phyloP scores from a whole-genome alignment of 2,329 filamentous ascomycete species.

The Macrophomina phaseolina region DNA sequence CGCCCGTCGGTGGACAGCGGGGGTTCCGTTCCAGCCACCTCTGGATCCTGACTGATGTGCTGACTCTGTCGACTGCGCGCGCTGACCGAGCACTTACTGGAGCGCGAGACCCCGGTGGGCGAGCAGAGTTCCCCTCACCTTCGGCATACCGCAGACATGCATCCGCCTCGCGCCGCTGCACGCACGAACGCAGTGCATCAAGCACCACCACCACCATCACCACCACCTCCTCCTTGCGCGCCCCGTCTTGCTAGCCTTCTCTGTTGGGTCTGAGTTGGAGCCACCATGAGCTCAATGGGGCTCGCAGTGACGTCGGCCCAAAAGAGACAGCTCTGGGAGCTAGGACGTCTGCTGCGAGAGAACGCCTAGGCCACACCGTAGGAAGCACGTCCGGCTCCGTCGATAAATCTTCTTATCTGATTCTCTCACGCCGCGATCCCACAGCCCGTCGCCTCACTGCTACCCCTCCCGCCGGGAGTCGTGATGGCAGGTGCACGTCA shows the following conservation, averaged over 20 bases:
- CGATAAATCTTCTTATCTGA: conserved; percentile 24
- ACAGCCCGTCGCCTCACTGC: not conserved
- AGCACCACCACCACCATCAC: no score
- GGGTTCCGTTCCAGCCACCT: conserved; percentile 14
- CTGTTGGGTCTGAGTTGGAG: not conserved
- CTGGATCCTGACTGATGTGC: not conserved
- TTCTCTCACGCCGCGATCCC: not conserved
- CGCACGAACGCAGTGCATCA: not conserved
- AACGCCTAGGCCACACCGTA: conserved; percentile 7
- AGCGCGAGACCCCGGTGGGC: conserved; percentile 9
- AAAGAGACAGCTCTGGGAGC: conserved; percentile 15
- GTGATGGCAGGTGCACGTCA: not conserved
- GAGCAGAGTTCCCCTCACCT: not conserved
- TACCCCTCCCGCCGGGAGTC: not conserved
- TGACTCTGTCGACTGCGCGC: conserved; percentile 8
- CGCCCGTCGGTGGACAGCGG: conserved; percentile 6
- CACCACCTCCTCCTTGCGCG: not conserved
- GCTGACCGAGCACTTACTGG: conserved; percentile 6
- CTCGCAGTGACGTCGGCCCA: conserved; percentile 3
- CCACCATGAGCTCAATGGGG: not conserved
- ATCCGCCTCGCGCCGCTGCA: not conserved
- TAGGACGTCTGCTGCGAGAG: conserved; percentile 7
- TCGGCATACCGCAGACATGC: conserved; percentile 16
- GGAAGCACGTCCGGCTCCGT: conserved; percentile 8
- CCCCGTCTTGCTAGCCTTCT: not conserved